Evolutionary conservation across 805 yeast species (phyloP).

Genomic region (Saccharomycopsis fibuligera): DNA sequence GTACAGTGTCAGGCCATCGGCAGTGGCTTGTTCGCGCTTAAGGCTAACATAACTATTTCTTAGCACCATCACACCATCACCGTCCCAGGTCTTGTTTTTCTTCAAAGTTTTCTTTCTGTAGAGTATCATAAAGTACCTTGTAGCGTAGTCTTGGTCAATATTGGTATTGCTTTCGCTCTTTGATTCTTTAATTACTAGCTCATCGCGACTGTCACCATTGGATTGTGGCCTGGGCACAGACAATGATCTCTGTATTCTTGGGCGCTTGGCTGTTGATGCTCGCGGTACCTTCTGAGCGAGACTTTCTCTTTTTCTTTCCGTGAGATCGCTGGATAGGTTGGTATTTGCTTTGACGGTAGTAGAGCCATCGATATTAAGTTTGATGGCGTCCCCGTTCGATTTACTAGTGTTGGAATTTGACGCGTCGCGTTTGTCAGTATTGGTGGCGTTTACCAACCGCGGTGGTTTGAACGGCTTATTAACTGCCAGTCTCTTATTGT

Average conservation of each 20-base stretch:
- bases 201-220: background rate
- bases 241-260: background rate
- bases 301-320: too few relatives aligned
- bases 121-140: constrained; percentile 34
- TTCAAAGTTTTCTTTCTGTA: constrained; percentile 69
- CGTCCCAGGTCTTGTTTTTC: constrained; percentile 92
- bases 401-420: background rate
- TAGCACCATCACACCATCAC: constrained; percentile 57
- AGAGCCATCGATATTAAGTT: too few relatives aligned
- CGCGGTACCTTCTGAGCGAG: background rate
- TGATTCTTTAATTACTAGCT: background rate
- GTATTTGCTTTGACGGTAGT: too few relatives aligned
- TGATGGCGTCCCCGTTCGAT: background rate
- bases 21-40: too few relatives aligned
- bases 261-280: background rate
- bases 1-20: too few relatives aligned
- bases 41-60: constrained; percentile 23
- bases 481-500: background rate
- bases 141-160: background rate
- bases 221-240: background rate
- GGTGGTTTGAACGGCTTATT: constrained; percentile 53
- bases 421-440: background rate
- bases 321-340: too few relatives aligned
- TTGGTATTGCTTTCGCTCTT: background rate
- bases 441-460: constrained; percentile 26